Evolutionary conservation across 768 basidiomycete genomes (phyloP).

Genomic region (Tylopilus vinaceipallidus): DNA sequence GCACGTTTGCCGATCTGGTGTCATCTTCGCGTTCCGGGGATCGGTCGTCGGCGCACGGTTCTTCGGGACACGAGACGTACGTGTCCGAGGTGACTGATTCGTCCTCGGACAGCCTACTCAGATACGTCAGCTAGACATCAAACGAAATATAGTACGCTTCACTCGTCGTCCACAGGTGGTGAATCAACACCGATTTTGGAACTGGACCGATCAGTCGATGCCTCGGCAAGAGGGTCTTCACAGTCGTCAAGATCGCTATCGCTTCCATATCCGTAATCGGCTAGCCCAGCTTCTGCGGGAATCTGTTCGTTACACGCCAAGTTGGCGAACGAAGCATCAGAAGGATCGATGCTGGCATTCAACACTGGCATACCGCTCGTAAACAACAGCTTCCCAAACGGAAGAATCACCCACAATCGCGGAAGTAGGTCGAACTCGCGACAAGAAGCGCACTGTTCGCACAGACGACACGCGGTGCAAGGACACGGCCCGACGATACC

Average conservation of each 20-base stretch:
- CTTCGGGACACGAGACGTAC: constrained; percentile 16
- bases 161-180: constrained; percentile 8
- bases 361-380: constrained; percentile 5
- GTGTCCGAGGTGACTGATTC: constrained; percentile 13
- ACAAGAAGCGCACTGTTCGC: constrained; percentile 28
- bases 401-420: constrained; percentile 17
- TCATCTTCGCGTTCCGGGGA: not conserved
- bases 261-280: constrained; percentile 30
- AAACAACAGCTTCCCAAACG: not conserved
- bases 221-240: too few relatives aligned
- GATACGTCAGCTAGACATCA: not conserved
- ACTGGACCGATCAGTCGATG: too few relatives aligned
- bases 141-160: not conserved
- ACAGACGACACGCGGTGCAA: constrained; percentile 21
- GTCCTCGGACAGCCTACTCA: not conserved
- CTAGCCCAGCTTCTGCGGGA: constrained; percentile 4
- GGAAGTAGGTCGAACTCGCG: constrained; percentile 26
- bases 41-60: not conserved
- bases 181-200: not conserved
- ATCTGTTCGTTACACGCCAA: constrained; percentile 7
- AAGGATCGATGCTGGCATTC: constrained; percentile 1
- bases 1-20: not conserved
- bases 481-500: constrained; percentile 4
- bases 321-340: constrained; percentile 12
- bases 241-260: constrained; percentile 34